Percentiles rank a stretch among this genome's conserved stretches.
Evolutionary conservation across 2,329 filamentous ascomycete genomes (phyloP).

Genomic region (Colletotrichum acutatum): DNA sequence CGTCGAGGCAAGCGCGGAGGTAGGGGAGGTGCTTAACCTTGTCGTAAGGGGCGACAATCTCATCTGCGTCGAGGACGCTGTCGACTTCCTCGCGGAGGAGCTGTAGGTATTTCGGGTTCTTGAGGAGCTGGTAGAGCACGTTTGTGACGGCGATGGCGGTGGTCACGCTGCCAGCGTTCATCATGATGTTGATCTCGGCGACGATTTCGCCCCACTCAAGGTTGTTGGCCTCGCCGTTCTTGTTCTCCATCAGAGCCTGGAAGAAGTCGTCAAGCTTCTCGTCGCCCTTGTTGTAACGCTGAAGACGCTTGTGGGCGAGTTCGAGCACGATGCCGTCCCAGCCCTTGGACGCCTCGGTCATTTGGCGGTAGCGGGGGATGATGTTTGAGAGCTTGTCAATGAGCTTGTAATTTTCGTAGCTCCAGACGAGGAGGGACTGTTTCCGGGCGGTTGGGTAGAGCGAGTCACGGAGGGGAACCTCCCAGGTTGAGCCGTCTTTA

Average conservation of each 20-base stretch:
- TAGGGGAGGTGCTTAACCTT: slow-evolving; percentile 63
- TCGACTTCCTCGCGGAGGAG: slow-evolving; percentile 59
- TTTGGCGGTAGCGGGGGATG: slow-evolving; percentile 54
- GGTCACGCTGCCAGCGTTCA: slow-evolving; percentile 61
- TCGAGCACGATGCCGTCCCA: slow-evolving; percentile 57
- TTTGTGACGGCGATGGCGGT: slow-evolving; percentile 62
- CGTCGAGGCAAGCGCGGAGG: slow-evolving; percentile 63
- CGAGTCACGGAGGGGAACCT: slow-evolving; percentile 59
- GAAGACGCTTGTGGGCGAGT: slow-evolving; percentile 5
- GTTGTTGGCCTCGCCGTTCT: slow-evolving; percentile 47
- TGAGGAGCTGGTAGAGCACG: slow-evolving; percentile 62
- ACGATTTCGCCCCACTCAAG: slow-evolving; percentile 69
- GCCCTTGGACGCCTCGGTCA: slow-evolving; percentile 51
- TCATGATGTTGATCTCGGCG: slow-evolving; percentile 65
- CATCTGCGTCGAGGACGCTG: slow-evolving; percentile 52
- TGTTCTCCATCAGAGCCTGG: slow-evolving; percentile 62
- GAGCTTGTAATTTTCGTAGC: slow-evolving; percentile 61
- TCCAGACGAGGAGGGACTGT: slow-evolving; percentile 62
- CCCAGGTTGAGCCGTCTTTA: slow-evolving; percentile 57
- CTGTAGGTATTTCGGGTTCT: slow-evolving; percentile 52
- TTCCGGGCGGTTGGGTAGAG: slow-evolving; percentile 61
- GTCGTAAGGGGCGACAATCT: slow-evolving; percentile 59
- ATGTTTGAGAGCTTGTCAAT: slow-evolving; percentile 59
- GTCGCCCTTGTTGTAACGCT: slow-evolving; percentile 61
- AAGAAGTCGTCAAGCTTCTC: slow-evolving; percentile 68